A percentile compares a stretch with the other conserved stretches of the same genome.
Evolutionary conservation across 139 green algal genomes (phyloP).

Genomic region (Spirogloea muscicola): DNA sequence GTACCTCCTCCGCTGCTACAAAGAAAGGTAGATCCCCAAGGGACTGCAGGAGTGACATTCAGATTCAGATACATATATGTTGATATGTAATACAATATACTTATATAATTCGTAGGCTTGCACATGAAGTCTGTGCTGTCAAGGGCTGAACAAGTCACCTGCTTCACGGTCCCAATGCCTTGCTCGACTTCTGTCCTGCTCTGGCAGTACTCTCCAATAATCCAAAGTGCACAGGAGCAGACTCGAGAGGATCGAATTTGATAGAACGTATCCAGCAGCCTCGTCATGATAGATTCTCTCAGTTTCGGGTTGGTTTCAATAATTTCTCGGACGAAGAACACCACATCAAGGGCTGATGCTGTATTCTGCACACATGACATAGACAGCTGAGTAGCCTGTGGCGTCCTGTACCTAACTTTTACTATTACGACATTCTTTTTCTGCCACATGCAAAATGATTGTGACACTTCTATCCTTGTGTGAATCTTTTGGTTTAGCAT

Average conservation of each 20-base stretch:
- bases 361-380: conserved; percentile 56
- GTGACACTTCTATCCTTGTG: too few species aligned
- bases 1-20: conserved; percentile 15
- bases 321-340: conserved; percentile 92
- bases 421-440: too few species aligned
- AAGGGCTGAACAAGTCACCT: too few species aligned
- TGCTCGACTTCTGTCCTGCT: conserved; percentile 64
- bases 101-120: too few species aligned
- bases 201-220: conserved; percentile 86
- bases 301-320: conserved; percentile 88
- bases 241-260: conserved; percentile 79
- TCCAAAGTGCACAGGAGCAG: conserved; percentile 84
- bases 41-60: too few species aligned
- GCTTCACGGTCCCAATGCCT: conserved; percentile 73
- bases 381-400: too few species aligned
- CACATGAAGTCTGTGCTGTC: too few species aligned
- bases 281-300: conserved; percentile 74
- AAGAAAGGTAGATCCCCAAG: conserved; percentile 49
- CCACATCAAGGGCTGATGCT: conserved; percentile 79
- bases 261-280: conserved; percentile 82
- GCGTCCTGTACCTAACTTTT: too few species aligned
- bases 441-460: too few species aligned
- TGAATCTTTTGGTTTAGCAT: too few species aligned
- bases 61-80: too few species aligned
- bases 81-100: too few species aligned